Conservation (phyloP, 1,284 basidiomycete species). For the Austroboletus niveus region DNA sequence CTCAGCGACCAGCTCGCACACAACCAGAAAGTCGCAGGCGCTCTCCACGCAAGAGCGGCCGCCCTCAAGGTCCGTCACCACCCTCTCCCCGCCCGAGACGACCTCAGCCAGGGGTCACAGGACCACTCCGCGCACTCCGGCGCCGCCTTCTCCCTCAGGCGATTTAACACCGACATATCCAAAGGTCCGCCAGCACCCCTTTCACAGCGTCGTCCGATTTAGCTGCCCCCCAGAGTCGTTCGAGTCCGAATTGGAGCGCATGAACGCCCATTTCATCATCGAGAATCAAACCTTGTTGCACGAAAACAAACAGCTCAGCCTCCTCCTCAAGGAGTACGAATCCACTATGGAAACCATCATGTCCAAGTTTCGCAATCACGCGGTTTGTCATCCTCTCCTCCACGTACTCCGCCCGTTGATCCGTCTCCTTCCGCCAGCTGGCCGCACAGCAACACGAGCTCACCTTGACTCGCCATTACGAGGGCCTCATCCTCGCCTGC, state of each 20-base stretch:
- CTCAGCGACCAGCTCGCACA: conserved; percentile 83
- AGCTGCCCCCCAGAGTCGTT: conserved; percentile 68
- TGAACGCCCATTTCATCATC: conserved; percentile 86
- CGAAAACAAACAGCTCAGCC: conserved; percentile 91
- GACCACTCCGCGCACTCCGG: conserved; percentile 76
- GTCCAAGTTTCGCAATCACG: conserved; percentile 91
- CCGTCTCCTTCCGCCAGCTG: conserved; percentile 38
- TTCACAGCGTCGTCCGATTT: conserved; percentile 7
- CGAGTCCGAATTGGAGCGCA: conserved; percentile 88
- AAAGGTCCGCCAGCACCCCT: conserved; percentile 53
- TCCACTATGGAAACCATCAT: conserved; percentile 94
- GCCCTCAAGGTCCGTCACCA: conserved; percentile 70
- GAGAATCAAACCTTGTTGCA: conserved; percentile 92
- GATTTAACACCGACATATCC: conserved; percentile 93
- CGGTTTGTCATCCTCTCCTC: conserved; percentile 55
- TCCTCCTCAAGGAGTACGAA: conserved; percentile 93
- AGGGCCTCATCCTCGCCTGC: conserved; percentile 74
- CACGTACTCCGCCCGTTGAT: background rate
- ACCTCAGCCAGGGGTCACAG: conserved; percentile 38
- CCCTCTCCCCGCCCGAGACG: conserved; percentile 2
- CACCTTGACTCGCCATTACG: conserved; percentile 89
- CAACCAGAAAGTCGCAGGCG: conserved; percentile 77
- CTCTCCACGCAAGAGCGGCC: conserved; percentile 72
- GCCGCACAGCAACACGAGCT: conserved; percentile 92
- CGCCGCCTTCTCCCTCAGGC: conserved; percentile 79